Conservation (phyloP, 345 rosid genomes). For the Citrus mangshanensis region DNA sequence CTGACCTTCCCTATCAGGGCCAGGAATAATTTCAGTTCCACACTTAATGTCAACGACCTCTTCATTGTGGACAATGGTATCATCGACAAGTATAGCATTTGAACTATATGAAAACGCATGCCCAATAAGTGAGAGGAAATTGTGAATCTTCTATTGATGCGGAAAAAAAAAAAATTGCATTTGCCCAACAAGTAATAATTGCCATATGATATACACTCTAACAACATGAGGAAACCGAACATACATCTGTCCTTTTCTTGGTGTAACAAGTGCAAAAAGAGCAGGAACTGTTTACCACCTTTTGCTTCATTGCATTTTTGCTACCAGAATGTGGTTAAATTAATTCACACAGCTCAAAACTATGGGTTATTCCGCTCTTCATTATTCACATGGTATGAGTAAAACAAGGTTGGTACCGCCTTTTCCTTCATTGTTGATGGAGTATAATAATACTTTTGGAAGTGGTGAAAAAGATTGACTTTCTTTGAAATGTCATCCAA, state of each 20-base stretch:
- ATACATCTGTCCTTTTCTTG: neutral
- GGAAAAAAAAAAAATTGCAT: neutral
- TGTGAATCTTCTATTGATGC: slow-evolving; percentile 2
- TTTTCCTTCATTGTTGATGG: neutral
- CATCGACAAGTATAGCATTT: slow-evolving; percentile 60
- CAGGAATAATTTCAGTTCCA: slow-evolving; percentile 71
- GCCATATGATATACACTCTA: neutral
- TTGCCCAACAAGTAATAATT: neutral
- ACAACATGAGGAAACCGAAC: neutral
- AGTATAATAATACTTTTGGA: neutral
- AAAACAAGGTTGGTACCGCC: neutral
- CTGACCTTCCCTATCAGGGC: slow-evolving; percentile 62
- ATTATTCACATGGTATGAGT: neutral
- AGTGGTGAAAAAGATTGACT: neutral
- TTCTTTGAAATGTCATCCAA: neutral
- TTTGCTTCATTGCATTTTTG: neutral
- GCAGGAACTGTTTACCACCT: neutral
- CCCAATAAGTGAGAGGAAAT: slow-evolving; percentile 3
- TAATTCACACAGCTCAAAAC: neutral
- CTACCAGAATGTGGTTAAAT: neutral
- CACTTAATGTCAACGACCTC: slow-evolving; percentile 44
- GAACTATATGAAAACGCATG: slow-evolving; percentile 38
- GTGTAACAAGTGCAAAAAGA: neutral
- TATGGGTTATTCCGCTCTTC: neutral
- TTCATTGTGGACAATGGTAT: slow-evolving; percentile 37